Conservation (phyloP, 495 filamentous ascomycete species). For the Zalerion maritima region DNA sequence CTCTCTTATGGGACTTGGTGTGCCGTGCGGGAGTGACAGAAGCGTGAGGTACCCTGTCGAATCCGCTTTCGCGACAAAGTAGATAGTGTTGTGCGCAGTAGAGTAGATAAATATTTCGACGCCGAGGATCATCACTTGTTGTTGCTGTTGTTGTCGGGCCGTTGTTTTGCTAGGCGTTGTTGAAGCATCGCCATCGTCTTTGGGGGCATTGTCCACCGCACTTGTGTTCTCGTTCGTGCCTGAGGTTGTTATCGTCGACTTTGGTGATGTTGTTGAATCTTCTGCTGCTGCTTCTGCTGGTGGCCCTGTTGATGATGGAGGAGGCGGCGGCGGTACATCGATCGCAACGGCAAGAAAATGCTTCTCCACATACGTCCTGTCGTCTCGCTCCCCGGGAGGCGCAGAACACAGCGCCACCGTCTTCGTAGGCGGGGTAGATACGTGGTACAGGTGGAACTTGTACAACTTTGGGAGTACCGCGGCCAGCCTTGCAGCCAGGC, state of each 20-base stretch:
- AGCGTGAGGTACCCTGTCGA: constrained; percentile 76
- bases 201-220: background rate
- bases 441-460: constrained; percentile 64
- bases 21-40: constrained; percentile 41
- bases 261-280: too few species aligned
- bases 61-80: constrained; percentile 95
- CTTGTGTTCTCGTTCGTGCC: too few species aligned
- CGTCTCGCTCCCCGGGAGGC: constrained; percentile 49
- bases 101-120: constrained; percentile 53
- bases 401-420: constrained; percentile 66
- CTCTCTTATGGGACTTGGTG: constrained; percentile 56
- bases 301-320: too few species aligned
- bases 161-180: too few species aligned
- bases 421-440: constrained; percentile 68
- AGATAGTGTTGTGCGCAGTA: constrained; percentile 61
- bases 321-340: too few species aligned
- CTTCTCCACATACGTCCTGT: constrained; percentile 71
- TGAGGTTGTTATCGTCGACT: too few species aligned
- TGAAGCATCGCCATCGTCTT: constrained; percentile 2
- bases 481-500: constrained; percentile 41
- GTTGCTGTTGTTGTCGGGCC: too few species aligned
- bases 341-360: constrained; percentile 74
- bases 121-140: constrained; percentile 30
- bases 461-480: constrained; percentile 53
- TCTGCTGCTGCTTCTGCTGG: too few species aligned